A percentile compares a stretch with the other conserved stretches of the same genome.
These are phyloP conservation scores for Solanum boliviense DNA, from an alignment of 257 asterid genomes.

Conservation along the genomic window DNA sequence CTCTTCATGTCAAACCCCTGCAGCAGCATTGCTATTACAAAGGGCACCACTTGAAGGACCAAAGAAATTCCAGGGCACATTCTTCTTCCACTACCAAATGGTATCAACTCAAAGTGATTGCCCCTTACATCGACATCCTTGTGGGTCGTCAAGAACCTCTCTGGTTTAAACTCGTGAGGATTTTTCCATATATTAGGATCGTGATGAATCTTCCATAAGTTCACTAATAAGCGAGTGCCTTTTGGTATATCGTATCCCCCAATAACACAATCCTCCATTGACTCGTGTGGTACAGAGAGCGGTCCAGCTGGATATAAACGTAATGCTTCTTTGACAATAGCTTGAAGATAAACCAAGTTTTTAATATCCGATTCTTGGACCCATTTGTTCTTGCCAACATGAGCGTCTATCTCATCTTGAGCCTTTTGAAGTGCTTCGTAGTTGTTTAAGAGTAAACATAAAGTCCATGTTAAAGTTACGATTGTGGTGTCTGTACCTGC, in stretches of 20 bases:
- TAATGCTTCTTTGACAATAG: slow-evolving; percentile 38
- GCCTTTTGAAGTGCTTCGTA: slow-evolving; percentile 13
- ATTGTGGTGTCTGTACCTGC: slow-evolving; percentile 28
- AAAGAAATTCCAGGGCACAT: too few species aligned
- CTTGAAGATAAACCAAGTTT: slow-evolving; percentile 29
- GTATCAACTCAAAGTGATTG: too few species aligned
- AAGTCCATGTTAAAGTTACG: slow-evolving; percentile 26
- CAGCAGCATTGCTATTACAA: too few species aligned
- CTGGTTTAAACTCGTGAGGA: too few species aligned
- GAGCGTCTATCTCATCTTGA: slow-evolving; percentile 31
- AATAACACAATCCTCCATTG: slow-evolving; percentile 22
- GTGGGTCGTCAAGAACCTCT: too few species aligned
- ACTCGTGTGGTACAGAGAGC: slow-evolving; percentile 6
- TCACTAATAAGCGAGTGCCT: neutral
- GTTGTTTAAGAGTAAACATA: slow-evolving; percentile 22
- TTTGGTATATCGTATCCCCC: slow-evolving; percentile 28
- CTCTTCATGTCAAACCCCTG: too few species aligned
- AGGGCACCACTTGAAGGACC: too few species aligned
- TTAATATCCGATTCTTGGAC: slow-evolving; percentile 29
- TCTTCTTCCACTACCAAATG: too few species aligned
- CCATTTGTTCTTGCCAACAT: slow-evolving; percentile 20
- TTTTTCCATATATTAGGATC: too few species aligned
- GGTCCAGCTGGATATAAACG: slow-evolving; percentile 29
- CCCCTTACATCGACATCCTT: too few species aligned
- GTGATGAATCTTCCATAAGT: too few species aligned